Evolutionary conservation across 768 basidiomycete species (phyloP), one percentile per base, ranked within the genome.

Genomic region (Lenzites betulinus): DNA sequence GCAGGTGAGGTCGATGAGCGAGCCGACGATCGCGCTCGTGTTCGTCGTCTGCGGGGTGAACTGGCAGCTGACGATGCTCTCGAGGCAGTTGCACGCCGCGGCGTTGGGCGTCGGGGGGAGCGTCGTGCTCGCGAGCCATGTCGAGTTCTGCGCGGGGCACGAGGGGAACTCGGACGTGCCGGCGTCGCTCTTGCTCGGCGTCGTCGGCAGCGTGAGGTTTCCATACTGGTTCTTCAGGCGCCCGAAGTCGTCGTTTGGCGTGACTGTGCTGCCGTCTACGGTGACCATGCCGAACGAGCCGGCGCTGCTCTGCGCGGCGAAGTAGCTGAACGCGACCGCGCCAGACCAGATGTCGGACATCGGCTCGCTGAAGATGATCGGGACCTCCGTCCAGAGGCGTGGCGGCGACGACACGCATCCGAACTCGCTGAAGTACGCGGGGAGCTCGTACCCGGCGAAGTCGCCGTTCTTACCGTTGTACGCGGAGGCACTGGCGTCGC

Each of bases 371-470:
- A 92, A 91, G 26, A 96, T 79, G 26, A 88, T 84, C 48, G 73
- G 79, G 15, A 86, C 83, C 71, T 97, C 95, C 36, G 86, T 87
- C 92, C 93, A 97, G 35, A 86, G 75, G 67, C 90, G 85, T 50
- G 91, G 82, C 22, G 75, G 77, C 23, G 70, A 72, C 8, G 77
- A 79, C 69, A 87, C 84, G 71, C 90, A 92, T 58, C 93, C 91
- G 55, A 83, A 96, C 80, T 93, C 92, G 70, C 90, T 90, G 77
- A 96, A 92, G 79, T 96, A 95, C 9, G 93, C 92, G 1, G 84
- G 84, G 26, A 95, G 83, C 59, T 91, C 91, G 73, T 85, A 89
- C 61, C 78, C 73, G 22, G 82, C 78, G 67, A 83, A 92, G 20
- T 82, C 79, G 35, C 70, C 74, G 20, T 85, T 83, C 48, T 79